A percentile compares a stretch with the other conserved stretches of the same genome.
phyloP scores from a whole-genome alignment of 306 rosid genomes.

The Quercus suber region DNA sequence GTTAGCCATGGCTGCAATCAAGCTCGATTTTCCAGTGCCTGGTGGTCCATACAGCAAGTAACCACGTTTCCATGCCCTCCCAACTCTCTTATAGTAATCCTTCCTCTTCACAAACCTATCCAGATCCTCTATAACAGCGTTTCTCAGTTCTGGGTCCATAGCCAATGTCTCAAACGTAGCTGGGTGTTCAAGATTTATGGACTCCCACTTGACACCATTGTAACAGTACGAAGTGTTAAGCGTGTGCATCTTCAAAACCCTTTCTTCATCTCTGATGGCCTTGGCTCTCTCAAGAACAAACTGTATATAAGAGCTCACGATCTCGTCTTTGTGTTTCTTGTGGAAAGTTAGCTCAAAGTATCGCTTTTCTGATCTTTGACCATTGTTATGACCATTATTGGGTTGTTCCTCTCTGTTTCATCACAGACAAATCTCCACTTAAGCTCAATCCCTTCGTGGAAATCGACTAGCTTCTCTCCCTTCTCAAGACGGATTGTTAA shows the following conservation, averaged over 20 bases:
- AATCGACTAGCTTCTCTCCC: conserved; percentile 55
- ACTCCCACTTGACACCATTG: conserved; percentile 54
- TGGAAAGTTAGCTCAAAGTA: conserved; percentile 63
- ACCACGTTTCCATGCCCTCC: conserved; percentile 93
- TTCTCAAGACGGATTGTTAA: conserved; percentile 55
- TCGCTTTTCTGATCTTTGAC: conserved; percentile 37
- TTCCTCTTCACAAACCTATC: conserved; percentile 66
- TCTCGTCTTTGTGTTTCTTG: conserved; percentile 41
- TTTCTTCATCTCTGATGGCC: conserved; percentile 39
- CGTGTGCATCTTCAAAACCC: conserved; percentile 68
- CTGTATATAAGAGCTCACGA: conserved; percentile 46
- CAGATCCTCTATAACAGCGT: conserved; percentile 49
- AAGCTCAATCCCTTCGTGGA: conserved; percentile 34
- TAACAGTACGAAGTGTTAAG: conserved; percentile 27
- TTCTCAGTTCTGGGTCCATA: conserved; percentile 55
- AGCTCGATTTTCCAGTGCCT: conserved; percentile 88
- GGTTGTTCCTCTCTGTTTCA: conserved; percentile 35
- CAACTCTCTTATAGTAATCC: conserved; percentile 75
- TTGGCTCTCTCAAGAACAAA: conserved; percentile 47
- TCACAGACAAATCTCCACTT: conserved; percentile 46
- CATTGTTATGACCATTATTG: conserved; percentile 1
- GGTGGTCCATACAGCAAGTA: conserved; percentile 87
- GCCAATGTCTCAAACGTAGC: conserved; percentile 78
- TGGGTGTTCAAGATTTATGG: conserved; percentile 80
- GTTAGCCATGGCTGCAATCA: conserved; percentile 93